Conservation (phyloP, 2,329 filamentous ascomycete species). For the Cordyceps tenuipes region DNA sequence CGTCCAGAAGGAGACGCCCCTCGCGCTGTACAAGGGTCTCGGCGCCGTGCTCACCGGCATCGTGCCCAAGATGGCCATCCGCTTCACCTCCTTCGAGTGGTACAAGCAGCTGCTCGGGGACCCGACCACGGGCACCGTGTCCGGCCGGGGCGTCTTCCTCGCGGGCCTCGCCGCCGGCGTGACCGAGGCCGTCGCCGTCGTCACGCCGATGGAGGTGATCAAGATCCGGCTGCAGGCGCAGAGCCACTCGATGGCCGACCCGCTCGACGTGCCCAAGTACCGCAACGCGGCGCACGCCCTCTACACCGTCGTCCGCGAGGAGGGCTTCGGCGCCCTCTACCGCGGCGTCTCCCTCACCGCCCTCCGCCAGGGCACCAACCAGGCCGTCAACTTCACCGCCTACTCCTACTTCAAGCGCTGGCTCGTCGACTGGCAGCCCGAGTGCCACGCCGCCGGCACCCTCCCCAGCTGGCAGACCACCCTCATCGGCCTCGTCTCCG, state of each 20-base stretch:
- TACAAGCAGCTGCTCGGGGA: slow-evolving; percentile 82
- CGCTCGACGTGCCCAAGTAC: slow-evolving; percentile 93
- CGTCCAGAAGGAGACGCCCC: slow-evolving; percentile 77
- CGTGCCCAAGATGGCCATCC: slow-evolving; percentile 98
- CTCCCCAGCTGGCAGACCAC: slow-evolving; percentile 88
- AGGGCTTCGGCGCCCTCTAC: slow-evolving; percentile 81
- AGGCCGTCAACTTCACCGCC: slow-evolving; percentile 97
- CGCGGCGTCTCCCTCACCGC: slow-evolving; percentile 91
- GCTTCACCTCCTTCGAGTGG: slow-evolving; percentile 92
- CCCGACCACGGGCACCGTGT: slow-evolving; percentile 56
- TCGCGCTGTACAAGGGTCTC: slow-evolving; percentile 96
- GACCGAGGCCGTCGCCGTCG: slow-evolving; percentile 91
- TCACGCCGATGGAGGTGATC: slow-evolving; percentile 98
- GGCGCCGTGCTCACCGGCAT: slow-evolving; percentile 94
- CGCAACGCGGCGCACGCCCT: slow-evolving; percentile 77
- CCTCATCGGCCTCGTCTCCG: slow-evolving; percentile 79
- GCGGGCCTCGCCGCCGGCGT: slow-evolving; percentile 88
- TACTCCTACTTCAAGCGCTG: slow-evolving; percentile 87
- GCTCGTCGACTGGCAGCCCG: slow-evolving; percentile 64
- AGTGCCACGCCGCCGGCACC: slow-evolving; percentile 48
- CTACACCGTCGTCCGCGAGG: slow-evolving; percentile 87
- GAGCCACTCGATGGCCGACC: slow-evolving; percentile 96
- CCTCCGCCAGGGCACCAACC: slow-evolving; percentile 89
- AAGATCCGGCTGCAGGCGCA: slow-evolving; percentile 98
- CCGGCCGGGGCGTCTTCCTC: slow-evolving; percentile 58